Base-by-base conservation (phyloP, 495 filamentous ascomycete species). In the Pseudomonodictys pantanalensis region DNA sequence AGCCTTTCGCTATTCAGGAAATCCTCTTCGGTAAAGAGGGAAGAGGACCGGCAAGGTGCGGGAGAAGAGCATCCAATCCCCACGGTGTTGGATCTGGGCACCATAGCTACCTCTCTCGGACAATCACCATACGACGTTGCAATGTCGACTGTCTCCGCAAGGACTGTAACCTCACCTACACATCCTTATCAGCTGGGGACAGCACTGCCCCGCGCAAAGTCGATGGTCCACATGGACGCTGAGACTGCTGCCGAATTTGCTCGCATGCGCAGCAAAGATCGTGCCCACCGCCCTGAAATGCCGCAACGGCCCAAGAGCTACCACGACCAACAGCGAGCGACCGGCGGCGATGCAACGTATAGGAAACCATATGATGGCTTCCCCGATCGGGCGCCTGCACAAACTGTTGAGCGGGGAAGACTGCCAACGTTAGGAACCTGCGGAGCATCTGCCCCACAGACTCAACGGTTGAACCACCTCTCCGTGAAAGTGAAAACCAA, bases 101-200 rank as follows among this genome's bases (percentile, higher is more conserved):
- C 70, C 10, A 70, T 76, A 3, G 68, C 70, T 6, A 53, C 61
- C 12, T 67, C 71, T 0, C 58, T 78, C 2, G 76, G 76, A 29
- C 42, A 59, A 10, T 72, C 69, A 24, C 76, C 76, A 1, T 79
- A 78, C 57, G 76, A 79, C 45, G 65, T 72, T 38, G 73, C 76
- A 24, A 71, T 67, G 63, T n/a, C 49, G 10, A 30, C 20, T 22
- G 23, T 44, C 8, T 25, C 33, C 24, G n/a, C 24, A 8, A 44
- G 42, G 23, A 22, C 35, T 0, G 32, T 57, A 10, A 52, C 61
- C 12, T 59, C 49, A 7, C 52, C 64, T 22, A 58, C 56, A 15
- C 67, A 73, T 58, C 72, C 72, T n/a, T 67, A 73, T 64, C 71
- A 74, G 45, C 56, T 75, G 11, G 65, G 71, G 38, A 64, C 47